A percentile compares a stretch with the other conserved stretches of the same genome.
Conservation (phyloP, 2,329 filamentous ascomycete genomes). For the Fusarium haematococcum region DNA sequence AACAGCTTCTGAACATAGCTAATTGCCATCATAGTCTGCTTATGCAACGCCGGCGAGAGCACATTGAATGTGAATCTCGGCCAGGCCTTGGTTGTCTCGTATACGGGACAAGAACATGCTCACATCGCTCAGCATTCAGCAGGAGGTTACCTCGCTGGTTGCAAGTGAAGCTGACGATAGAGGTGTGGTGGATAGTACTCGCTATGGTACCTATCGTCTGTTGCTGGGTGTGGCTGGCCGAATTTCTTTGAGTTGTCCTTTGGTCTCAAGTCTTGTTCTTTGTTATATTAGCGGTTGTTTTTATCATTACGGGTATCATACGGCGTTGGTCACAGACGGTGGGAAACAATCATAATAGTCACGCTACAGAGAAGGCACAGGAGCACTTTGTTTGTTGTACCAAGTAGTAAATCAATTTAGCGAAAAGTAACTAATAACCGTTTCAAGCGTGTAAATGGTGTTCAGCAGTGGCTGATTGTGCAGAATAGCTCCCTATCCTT, state of each 20-base stretch:
- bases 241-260: slow-evolving; percentile 26
- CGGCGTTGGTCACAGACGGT: neutral
- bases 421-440: neutral
- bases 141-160: slow-evolving; percentile 61
- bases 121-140: slow-evolving; percentile 58
- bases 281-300: neutral
- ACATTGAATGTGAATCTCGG: slow-evolving; percentile 70
- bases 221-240: slow-evolving; percentile 52
- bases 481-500: neutral
- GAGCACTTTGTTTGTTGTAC: neutral
- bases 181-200: slow-evolving; percentile 63
- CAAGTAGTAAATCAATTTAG: neutral
- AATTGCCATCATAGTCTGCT: slow-evolving; percentile 56
- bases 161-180: slow-evolving; percentile 57
- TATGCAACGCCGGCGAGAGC: slow-evolving; percentile 69
- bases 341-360: neutral
- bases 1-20: neutral
- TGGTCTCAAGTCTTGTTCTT: neutral
- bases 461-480: neutral
- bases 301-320: neutral
- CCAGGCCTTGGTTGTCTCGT: slow-evolving; percentile 68
- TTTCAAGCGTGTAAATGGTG: neutral
- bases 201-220: slow-evolving; percentile 55
- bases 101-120: slow-evolving; percentile 61
- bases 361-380: neutral